A percentile compares a stretch with the other conserved stretches of the same genome.
Conservation (phyloP, 2,329 filamentous ascomycete species). For the Hymenoscyphus occultus region DNA sequence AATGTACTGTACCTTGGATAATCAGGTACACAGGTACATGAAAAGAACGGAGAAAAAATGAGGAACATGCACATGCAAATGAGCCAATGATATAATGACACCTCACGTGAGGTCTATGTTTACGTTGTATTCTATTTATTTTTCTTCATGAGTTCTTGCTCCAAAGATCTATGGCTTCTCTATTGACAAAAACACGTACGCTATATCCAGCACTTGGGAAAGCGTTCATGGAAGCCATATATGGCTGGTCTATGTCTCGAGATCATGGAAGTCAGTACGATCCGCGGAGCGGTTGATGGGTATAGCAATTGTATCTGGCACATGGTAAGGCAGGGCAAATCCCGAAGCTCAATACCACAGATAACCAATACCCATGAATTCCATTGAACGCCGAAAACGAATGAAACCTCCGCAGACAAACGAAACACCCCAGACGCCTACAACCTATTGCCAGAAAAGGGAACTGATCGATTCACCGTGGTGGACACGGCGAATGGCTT, state of each 20-base stretch:
- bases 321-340: conserved; percentile 20
- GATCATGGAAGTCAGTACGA: conserved; percentile 28
- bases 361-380: conserved; percentile 23
- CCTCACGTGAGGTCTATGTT: neutral
- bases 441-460: conserved; percentile 63
- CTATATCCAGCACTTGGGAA: conserved; percentile 37
- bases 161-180: conserved; percentile 17
- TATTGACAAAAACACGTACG: conserved; percentile 22
- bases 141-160: neutral
- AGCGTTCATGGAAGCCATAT: conserved; percentile 31
- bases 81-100: neutral
- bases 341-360: conserved; percentile 23
- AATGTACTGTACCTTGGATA: neutral
- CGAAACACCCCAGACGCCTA: conserved; percentile 16
- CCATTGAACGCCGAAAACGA: conserved; percentile 24
- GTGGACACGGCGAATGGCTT: conserved; percentile 93
- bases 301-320: conserved; percentile 35
- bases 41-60: too few relatives aligned
- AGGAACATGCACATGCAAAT: too few relatives aligned
- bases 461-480: conserved; percentile 97
- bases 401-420: conserved; percentile 17
- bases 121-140: neutral
- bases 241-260: conserved; percentile 25
- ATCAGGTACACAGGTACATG: neutral
- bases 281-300: conserved; percentile 26